Conservation (phyloP, 148 eudicot genomes). For the Arctostaphylos glauca region DNA sequence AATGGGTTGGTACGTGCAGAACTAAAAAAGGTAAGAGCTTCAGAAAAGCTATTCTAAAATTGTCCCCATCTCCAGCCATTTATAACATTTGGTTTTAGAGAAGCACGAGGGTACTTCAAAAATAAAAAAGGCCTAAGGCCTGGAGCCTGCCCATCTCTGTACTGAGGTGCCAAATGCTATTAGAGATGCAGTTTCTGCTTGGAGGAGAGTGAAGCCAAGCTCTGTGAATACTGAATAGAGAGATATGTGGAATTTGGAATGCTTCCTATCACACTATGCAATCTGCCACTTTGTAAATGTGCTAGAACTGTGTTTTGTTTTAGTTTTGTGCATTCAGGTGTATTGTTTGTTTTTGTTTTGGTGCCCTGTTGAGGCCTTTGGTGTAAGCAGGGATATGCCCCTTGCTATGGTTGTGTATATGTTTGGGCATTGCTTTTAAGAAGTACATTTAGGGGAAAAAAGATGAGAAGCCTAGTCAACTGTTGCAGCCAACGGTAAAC, state of each 20-base stretch:
- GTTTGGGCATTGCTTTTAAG: background rate
- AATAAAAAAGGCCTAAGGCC: background rate
- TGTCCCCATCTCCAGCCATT: background rate
- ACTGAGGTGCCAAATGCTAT: background rate
- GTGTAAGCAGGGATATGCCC: background rate
- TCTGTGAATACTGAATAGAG: background rate
- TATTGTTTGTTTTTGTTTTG: background rate
- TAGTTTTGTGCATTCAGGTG: background rate
- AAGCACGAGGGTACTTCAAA: background rate
- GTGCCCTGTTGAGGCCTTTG: background rate
- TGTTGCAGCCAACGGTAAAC: background rate
- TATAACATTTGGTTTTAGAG: background rate
- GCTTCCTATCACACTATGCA: background rate
- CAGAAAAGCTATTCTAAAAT: too few relatives aligned
- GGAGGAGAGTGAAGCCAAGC: background rate
- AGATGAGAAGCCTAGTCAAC: background rate
- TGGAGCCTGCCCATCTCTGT: background rate
- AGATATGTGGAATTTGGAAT: background rate
- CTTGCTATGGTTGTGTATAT: background rate
- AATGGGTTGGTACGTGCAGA: background rate
- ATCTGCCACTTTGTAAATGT: background rate
- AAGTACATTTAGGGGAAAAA: too few relatives aligned
- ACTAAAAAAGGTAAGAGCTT: too few relatives aligned
- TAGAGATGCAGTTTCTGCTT: background rate
- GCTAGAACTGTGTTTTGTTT: background rate